Base-by-base conservation (phyloP, 2,329 filamentous ascomycete species). In the Aspergillus intermedius region DNA sequence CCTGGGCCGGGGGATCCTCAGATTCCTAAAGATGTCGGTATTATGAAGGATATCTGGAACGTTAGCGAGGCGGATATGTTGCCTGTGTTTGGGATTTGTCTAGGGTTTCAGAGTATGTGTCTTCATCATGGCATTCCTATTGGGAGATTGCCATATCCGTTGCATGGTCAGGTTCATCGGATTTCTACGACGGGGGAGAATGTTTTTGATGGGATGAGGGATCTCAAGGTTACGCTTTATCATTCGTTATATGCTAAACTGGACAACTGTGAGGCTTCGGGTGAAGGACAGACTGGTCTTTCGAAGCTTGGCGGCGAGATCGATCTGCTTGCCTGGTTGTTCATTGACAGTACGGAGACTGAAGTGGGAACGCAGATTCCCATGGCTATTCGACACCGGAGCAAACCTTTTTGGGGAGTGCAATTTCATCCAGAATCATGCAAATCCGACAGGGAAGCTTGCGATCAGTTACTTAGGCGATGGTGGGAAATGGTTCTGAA, bases 361-460 rank as follows among this genome's bases (percentile, higher is more conserved):
- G 59, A 62, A 9, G 53, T 62, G 7, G 60, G 55, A 12, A 59
- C 59, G 19, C 61, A 64, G 42, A 82, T 83, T 54, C 77, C 93
- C n/a, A 94, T 94, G 88, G 87, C 80, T 0, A 81, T 84, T 13
- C 80, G 77, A 54, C 89, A 95, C 64, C 69, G 64, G 15, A 62
- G 54, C 1, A 84, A 82, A 55, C 90, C 91, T 0, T 87, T 91
- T 54, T 94, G 87, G 84, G 91, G 87, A 0, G 76, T 95, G 15
- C 91, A 95, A 62, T 95, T 93, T 59, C 90, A 95, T 61, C 90
- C 90, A 0, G 90, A 96, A 66, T 95, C 88, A 0, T 95, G 89
- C 65, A 94, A 90, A 3, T 86, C 88, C 35, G 70, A 75, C 3
- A 77, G 53, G 10, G 46, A 79, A 51, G 84, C 86, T 1, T 74